phyloP scores from a whole-genome alignment of 1,139 yeast genomes.

The Suhomyces bribrorum region DNA sequence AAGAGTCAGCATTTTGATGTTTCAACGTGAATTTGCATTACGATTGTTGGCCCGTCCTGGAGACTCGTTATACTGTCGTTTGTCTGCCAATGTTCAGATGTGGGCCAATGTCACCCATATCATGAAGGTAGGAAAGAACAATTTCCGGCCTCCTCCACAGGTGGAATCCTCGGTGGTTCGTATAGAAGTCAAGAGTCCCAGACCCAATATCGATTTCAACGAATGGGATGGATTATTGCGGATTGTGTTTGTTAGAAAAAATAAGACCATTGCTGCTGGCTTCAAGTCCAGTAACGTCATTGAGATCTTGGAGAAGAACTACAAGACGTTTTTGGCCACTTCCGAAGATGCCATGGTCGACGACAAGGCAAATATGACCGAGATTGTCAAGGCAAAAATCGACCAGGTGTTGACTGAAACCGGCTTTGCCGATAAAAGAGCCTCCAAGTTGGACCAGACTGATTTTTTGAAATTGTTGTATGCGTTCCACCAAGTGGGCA shows the following conservation, averaged over 20 bases:
- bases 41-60: constrained; percentile 95
- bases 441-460: constrained; percentile 92
- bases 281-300: constrained; percentile 83
- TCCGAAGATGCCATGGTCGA: constrained; percentile 54
- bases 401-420: constrained; percentile 73
- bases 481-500: constrained; percentile 96
- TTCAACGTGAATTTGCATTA: constrained; percentile 95
- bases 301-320: constrained; percentile 84
- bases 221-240: constrained; percentile 98
- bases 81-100: constrained; percentile 97
- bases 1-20: constrained; percentile 92
- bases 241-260: constrained; percentile 88
- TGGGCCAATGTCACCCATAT: constrained; percentile 98
- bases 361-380: constrained; percentile 42
- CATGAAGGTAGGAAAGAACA: constrained; percentile 96
- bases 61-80: constrained; percentile 84
- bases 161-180: constrained; percentile 96
- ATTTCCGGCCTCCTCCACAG: constrained; percentile 98
- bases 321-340: constrained; percentile 74
- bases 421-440: constrained; percentile 80
- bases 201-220: constrained; percentile 87
- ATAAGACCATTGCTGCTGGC: constrained; percentile 90
- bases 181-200: constrained; percentile 85
- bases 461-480: constrained; percentile 84
- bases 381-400: constrained; percentile 58